Evolutionary conservation across 139 green algal genomes (phyloP).

Genomic region (Zygnema cylindricum): DNA sequence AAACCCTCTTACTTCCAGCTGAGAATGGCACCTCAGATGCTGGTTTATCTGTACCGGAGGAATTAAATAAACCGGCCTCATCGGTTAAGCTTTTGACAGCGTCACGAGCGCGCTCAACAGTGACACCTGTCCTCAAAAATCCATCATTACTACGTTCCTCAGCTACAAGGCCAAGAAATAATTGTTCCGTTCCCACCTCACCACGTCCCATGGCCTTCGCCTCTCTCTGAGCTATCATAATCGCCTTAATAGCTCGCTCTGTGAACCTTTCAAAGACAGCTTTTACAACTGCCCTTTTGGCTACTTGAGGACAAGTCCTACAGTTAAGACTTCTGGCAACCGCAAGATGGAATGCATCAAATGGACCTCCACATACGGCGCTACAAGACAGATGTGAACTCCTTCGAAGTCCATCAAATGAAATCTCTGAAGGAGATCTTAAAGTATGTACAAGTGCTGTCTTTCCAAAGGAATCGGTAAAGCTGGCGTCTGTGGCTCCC

Average conservation of each 20-base stretch:
- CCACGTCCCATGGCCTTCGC: conserved; percentile 62
- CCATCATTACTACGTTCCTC: conserved; percentile 75
- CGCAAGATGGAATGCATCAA: background rate
- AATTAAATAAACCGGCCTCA: background rate
- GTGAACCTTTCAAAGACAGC: conserved; percentile 97
- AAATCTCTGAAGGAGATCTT: background rate
- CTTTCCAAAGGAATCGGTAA: background rate
- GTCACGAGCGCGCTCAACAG: conserved; percentile 64
- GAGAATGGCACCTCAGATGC: conserved; percentile 78
- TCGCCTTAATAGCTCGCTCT: conserved; percentile 87
- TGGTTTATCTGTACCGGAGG: conserved; percentile 36
- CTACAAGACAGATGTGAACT: background rate
- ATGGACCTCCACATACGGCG: background rate
- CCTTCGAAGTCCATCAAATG: background rate
- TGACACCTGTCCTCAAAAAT: conserved; percentile 79
- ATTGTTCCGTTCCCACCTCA: conserved; percentile 77
- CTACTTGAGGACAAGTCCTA: background rate
- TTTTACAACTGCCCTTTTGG: background rate
- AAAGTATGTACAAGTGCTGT: background rate
- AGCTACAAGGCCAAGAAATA: conserved; percentile 86
- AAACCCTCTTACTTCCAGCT: conserved; percentile 76
- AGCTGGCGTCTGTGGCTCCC: no score
- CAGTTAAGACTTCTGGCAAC: background rate
- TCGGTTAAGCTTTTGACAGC: conserved; percentile 50
- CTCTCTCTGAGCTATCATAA: conserved; percentile 98